phyloP scores from a whole-genome alignment of 805 yeast genomes.

The Zygosaccharomyces bisporus region DNA sequence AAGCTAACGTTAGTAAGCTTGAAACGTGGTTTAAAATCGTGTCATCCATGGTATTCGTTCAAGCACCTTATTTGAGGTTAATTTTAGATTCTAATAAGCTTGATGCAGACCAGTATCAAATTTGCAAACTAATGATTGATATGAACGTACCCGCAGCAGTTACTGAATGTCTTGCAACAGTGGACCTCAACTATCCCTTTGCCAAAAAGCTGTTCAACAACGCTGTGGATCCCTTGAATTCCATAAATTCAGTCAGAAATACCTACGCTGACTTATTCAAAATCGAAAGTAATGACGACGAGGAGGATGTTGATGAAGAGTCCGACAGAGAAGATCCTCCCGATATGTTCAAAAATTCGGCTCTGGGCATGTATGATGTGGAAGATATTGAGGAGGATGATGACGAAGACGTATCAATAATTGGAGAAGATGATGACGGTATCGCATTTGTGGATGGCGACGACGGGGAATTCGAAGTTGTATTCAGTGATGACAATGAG shows the following conservation, averaged over 20 bases:
- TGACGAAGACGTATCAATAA: constrained; percentile 47
- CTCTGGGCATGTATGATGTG: constrained; percentile 90
- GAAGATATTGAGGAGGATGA: constrained; percentile 62
- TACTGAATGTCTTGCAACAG: constrained; percentile 54
- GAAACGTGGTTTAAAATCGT: constrained; percentile 34
- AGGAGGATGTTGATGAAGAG: constrained; percentile 55
- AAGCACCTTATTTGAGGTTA: constrained; percentile 37
- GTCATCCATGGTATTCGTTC: constrained; percentile 28
- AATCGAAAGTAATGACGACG: constrained; percentile 55
- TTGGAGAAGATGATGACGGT: constrained; percentile 42
- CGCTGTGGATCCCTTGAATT: constrained; percentile 55
- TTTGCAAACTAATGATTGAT: constrained; percentile 66
- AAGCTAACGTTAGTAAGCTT: constrained; percentile 28
- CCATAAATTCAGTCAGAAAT: constrained; percentile 53
- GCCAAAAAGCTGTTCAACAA: constrained; percentile 56
- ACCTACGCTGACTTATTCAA: constrained; percentile 57
- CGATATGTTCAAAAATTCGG: constrained; percentile 79
- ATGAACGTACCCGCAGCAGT: constrained; percentile 56
- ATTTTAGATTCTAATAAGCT: constrained; percentile 46
- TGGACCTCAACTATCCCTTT: constrained; percentile 73
- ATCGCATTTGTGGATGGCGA: constrained; percentile 38
- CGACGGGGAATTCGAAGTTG: constrained; percentile 37
- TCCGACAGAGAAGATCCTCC: constrained; percentile 69
- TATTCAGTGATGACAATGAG: constrained; percentile 34
- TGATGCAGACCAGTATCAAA: constrained; percentile 57